Conservation (phyloP, 2,329 filamentous ascomycete species). For the Metarhizium robertsii region DNA sequence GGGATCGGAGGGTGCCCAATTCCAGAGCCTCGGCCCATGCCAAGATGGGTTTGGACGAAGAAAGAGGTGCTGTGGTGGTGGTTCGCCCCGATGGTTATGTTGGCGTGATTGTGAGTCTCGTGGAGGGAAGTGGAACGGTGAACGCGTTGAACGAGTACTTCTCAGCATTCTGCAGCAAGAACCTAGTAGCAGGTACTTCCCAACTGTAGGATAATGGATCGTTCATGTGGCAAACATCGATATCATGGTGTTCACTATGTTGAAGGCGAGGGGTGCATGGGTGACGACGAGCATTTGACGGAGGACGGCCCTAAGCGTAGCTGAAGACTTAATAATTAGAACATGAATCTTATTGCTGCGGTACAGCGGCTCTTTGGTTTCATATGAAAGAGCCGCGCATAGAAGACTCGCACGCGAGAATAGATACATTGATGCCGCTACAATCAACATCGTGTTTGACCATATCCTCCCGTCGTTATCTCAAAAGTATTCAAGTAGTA, state of each 20-base stretch:
- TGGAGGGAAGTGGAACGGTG: conserved; percentile 68
- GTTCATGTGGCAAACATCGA: background rate
- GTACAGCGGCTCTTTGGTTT: too few relatives aligned
- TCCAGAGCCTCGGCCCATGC: conserved; percentile 69
- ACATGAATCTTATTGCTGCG: too few relatives aligned
- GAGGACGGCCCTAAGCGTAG: too few relatives aligned
- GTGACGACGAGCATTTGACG: too few relatives aligned
- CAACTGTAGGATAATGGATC: background rate
- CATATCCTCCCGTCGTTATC: too few relatives aligned
- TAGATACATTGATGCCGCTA: too few relatives aligned
- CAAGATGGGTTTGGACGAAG: conserved; percentile 73
- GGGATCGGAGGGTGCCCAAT: conserved; percentile 59
- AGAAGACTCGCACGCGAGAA: too few relatives aligned
- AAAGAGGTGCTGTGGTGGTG: conserved; percentile 69
- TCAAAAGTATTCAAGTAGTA: too few relatives aligned
- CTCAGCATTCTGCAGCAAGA: conserved; percentile 58
- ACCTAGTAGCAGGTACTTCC: conserved; percentile 7
- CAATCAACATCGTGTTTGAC: too few relatives aligned
- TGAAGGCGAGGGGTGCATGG: too few relatives aligned
- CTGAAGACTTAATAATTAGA: too few relatives aligned
- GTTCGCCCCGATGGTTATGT: conserved; percentile 85
- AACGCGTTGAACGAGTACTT: conserved; percentile 82
- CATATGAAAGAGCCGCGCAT: too few relatives aligned
- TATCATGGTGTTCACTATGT: background rate
- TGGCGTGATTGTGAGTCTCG: conserved; percentile 62